phyloP scores from a whole-genome alignment of 202 grass and related monocot genomes.

The Panicum hallii region DNA sequence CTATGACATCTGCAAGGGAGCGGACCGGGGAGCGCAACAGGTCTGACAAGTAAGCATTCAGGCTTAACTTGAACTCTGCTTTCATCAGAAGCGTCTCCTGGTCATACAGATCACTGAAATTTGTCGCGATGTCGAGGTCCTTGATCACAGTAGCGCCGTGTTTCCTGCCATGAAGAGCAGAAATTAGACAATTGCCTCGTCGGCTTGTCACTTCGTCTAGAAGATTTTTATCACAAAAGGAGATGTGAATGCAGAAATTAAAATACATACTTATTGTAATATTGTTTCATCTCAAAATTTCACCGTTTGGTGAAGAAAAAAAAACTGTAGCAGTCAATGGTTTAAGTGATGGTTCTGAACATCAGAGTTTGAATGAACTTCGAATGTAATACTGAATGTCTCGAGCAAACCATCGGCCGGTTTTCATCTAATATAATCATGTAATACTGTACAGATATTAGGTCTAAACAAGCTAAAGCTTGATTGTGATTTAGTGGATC shows the following conservation, averaged over 20 bases:
- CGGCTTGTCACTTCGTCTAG: background rate
- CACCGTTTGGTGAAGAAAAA: background rate
- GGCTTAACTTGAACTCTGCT: conserved; percentile 65
- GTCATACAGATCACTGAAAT: background rate
- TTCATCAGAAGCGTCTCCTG: background rate
- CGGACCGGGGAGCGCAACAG: conserved; percentile 56
- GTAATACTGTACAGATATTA: too few species aligned
- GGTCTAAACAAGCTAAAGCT: too few species aligned
- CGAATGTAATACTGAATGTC: background rate
- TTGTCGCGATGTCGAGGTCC: conserved; percentile 39
- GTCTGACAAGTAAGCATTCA: conserved; percentile 54
- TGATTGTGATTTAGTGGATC: background rate
- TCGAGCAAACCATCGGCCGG: background rate
- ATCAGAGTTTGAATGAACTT: too few species aligned
- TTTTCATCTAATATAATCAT: background rate
- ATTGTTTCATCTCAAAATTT: too few species aligned
- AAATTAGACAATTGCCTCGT: background rate
- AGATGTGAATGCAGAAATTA: background rate
- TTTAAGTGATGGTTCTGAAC: too few species aligned
- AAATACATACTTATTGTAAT: too few species aligned
- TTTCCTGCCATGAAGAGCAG: conserved; percentile 33
- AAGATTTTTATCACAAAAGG: background rate
- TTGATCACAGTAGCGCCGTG: conserved; percentile 46
- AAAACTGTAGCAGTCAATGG: too few species aligned
- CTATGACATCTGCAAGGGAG: conserved; percentile 60